Evolutionary conservation across 306 rosid species (phyloP).

Genomic region (Begonia fuchsioides): DNA sequence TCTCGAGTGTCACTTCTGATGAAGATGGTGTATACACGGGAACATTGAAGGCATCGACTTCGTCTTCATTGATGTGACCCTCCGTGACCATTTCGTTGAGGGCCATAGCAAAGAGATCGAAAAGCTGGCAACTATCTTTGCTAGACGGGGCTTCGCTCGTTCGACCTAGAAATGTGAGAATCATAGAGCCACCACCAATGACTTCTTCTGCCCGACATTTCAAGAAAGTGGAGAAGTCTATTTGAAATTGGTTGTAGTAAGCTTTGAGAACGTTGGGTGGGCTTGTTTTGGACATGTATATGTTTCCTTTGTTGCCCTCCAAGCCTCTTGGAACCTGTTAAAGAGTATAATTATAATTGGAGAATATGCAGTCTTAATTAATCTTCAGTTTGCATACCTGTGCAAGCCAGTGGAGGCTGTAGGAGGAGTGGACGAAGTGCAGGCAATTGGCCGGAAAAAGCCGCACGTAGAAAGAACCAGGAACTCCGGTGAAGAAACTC

Average conservation of each 20-base stretch:
- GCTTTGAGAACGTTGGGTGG: constrained; percentile 13
- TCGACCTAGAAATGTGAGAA: constrained; percentile 22
- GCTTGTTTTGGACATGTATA: constrained; percentile 12
- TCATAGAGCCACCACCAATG: constrained; percentile 21
- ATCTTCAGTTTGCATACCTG: constrained; percentile 12
- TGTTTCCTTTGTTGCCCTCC: constrained; percentile 17
- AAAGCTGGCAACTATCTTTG: neutral
- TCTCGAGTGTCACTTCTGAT: constrained; percentile 21
- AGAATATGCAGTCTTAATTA: neutral
- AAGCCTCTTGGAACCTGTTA: constrained; percentile 23
- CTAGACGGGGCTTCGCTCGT: constrained; percentile 2
- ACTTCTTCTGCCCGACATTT: constrained; percentile 26
- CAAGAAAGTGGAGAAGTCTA: constrained; percentile 25
- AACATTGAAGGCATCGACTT: constrained; percentile 20
- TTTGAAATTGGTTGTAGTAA: constrained; percentile 18
- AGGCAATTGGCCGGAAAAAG: constrained; percentile 23
- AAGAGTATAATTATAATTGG: too few relatives aligned
- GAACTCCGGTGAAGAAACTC: constrained; percentile 29
- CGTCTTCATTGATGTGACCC: constrained; percentile 26
- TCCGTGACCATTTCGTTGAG: constrained; percentile 30
- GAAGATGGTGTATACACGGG: constrained; percentile 20
- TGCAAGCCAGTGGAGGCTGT: constrained; percentile 37
- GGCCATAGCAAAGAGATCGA: constrained; percentile 15
- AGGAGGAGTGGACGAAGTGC: constrained; percentile 39
- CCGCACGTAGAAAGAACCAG: constrained; percentile 48